phyloP scores from a whole-genome alignment of 177 flowering plant species.

The Vitis hybrid region DNA sequence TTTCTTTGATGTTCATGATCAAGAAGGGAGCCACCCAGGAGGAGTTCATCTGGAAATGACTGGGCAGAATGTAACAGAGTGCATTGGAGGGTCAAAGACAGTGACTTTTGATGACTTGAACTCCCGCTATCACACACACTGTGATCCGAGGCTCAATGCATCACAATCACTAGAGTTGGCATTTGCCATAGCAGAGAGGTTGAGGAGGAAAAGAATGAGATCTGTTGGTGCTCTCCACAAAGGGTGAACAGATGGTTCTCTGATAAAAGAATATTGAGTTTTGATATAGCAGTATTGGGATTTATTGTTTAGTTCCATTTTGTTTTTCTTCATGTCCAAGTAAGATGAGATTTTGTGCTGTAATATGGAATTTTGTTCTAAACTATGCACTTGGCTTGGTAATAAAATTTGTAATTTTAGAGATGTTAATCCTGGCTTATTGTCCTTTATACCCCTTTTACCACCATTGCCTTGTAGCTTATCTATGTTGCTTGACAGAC shows the following conservation, averaged over 20 bases:
- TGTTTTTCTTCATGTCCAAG: neutral
- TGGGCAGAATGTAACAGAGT: conserved; percentile 37
- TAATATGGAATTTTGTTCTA: too few species aligned
- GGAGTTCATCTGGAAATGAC: conserved; percentile 43
- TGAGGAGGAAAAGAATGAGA: conserved; percentile 29
- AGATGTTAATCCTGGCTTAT: too few species aligned
- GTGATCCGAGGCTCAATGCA: conserved; percentile 40
- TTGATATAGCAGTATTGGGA: neutral
- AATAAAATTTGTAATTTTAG: too few species aligned
- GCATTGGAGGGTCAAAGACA: conserved; percentile 35
- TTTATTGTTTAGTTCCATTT: neutral
- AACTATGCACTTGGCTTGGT: too few species aligned
- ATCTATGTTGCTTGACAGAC: too few species aligned
- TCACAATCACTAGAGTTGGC: conserved; percentile 45
- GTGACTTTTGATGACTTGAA: conserved; percentile 38
- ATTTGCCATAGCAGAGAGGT: conserved; percentile 29
- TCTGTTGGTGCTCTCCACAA: neutral
- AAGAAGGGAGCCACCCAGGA: conserved; percentile 46
- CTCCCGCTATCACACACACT: conserved; percentile 37
- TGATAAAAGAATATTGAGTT: neutral
- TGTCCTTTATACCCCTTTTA: too few species aligned
- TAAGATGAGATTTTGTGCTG: too few species aligned
- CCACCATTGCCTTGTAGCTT: too few species aligned
- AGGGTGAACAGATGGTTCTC: neutral
- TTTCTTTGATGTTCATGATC: conserved; percentile 44